Evolutionary conservation across 306 rosid genomes (phyloP).

Genomic region (Rosa rugosa): DNA sequence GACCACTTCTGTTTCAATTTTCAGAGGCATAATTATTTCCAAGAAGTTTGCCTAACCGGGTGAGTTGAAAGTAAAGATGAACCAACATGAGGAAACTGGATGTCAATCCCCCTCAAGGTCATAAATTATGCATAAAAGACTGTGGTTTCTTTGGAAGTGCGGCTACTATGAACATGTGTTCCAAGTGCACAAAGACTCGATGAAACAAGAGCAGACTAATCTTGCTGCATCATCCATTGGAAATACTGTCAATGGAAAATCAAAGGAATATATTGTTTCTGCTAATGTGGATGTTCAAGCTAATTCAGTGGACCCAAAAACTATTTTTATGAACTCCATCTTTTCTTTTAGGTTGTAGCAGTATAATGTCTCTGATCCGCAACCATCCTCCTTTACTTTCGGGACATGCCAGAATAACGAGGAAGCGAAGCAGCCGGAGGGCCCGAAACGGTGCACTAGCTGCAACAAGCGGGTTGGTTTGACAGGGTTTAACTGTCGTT

Average conservation of each 20-base stretch:
- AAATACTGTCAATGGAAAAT: conserved; percentile 66
- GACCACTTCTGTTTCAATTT: not conserved
- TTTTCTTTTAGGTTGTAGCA: not conserved
- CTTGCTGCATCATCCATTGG: conserved; percentile 79
- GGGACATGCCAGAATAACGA: conserved; percentile 4
- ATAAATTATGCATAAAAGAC: conserved; percentile 70
- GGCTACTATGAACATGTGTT: conserved; percentile 93
- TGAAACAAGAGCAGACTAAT: conserved; percentile 76
- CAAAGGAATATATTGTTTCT: conserved; percentile 39
- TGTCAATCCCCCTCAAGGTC: conserved; percentile 81
- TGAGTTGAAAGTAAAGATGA: conserved; percentile 55
- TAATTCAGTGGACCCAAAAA: conserved; percentile 47
- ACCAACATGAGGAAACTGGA: conserved; percentile 78
- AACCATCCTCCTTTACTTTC: not conserved
- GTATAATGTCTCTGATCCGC: not conserved
- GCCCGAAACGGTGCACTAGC: conserved; percentile 72
- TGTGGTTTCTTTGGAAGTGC: conserved; percentile 88
- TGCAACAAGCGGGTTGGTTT: conserved; percentile 86
- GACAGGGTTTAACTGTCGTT: conserved; percentile 81
- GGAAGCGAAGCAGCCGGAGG: conserved; percentile 54
- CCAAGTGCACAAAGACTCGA: conserved; percentile 83
- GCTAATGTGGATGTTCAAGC: conserved; percentile 4
- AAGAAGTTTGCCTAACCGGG: conserved; percentile 16
- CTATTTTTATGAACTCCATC: conserved; percentile 12
- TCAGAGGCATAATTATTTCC: no score